Conservation (phyloP, 2,329 filamentous ascomycete genomes). For the Stachybotrys echinatus region DNA sequence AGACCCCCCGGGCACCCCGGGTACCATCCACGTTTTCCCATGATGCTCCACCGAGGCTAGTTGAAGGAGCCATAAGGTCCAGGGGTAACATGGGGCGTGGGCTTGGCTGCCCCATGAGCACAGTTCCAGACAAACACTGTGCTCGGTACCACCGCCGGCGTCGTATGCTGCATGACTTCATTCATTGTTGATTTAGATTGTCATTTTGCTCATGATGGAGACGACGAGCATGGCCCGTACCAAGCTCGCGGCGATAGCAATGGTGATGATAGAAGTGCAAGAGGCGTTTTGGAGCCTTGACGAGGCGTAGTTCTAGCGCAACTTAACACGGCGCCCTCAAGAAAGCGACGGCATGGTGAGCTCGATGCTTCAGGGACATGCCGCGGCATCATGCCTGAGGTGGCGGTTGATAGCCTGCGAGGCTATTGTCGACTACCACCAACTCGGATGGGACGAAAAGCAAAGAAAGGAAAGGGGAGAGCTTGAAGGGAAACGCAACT, state of each 20-base stretch:
- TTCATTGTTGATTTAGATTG: too few relatives aligned
- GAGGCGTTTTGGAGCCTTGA: too few relatives aligned
- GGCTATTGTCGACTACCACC: not conserved
- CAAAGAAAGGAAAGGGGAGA: not conserved
- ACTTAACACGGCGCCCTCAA: too few relatives aligned
- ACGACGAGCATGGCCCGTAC: too few relatives aligned
- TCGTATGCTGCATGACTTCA: not conserved
- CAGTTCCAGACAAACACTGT: not conserved
- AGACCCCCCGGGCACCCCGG: conserved; percentile 1
- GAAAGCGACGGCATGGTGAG: too few relatives aligned
- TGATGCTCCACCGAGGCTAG: not conserved
- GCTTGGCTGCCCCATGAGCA: not conserved
- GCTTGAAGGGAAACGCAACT: not conserved
- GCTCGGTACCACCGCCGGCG: not conserved
- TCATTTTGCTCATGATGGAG: too few relatives aligned
- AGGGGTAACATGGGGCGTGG: not conserved
- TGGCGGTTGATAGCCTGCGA: not conserved
- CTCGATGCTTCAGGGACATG: too few relatives aligned
- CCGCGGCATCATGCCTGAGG: too few relatives aligned
- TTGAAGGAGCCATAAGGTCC: not conserved
- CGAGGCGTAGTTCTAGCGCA: too few relatives aligned
- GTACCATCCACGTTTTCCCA: conserved; percentile 2
- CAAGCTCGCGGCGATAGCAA: too few relatives aligned
- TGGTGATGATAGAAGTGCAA: too few relatives aligned
- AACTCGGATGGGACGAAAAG: not conserved